Conservation (phyloP, 306 rosid species). For the Ceratonia siliqua region DNA sequence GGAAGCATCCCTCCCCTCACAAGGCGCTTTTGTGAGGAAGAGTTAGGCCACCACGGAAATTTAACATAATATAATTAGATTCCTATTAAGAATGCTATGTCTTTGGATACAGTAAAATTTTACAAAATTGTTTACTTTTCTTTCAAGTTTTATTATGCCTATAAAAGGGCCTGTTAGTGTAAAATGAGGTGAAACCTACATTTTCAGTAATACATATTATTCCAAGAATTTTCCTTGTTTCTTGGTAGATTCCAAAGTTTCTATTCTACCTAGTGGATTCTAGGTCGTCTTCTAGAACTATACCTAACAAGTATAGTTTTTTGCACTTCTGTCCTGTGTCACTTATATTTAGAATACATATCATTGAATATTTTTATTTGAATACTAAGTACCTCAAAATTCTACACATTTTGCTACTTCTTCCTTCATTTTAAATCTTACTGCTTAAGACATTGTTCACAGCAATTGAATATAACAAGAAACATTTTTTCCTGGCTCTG, state of each 20-base stretch:
- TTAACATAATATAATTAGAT: too few species aligned
- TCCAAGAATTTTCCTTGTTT: background rate
- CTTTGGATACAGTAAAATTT: too few species aligned
- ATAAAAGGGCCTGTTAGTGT: background rate
- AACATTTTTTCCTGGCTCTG: background rate
- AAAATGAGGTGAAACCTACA: background rate
- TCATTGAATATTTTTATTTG: background rate
- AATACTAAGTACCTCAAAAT: background rate
- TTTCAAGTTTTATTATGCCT: too few species aligned
- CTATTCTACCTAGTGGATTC: background rate
- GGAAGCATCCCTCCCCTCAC: too few species aligned
- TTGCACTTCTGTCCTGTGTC: background rate
- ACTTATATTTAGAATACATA: background rate
- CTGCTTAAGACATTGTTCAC: background rate
- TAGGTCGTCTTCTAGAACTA: background rate
- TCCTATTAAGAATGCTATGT: too few species aligned
- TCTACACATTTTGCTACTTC: background rate
- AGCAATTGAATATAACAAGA: background rate
- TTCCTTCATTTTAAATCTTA: background rate
- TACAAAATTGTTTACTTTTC: too few species aligned
- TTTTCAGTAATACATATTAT: background rate
- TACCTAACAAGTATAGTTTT: background rate
- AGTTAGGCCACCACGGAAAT: too few species aligned
- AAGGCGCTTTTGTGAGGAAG: too few species aligned
- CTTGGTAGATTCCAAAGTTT: background rate